Percentiles rank a stretch among this genome's conserved stretches.
phyloP scores from a whole-genome alignment of 2,329 filamentous ascomycete species.

The Colletotrichum trifolii region DNA sequence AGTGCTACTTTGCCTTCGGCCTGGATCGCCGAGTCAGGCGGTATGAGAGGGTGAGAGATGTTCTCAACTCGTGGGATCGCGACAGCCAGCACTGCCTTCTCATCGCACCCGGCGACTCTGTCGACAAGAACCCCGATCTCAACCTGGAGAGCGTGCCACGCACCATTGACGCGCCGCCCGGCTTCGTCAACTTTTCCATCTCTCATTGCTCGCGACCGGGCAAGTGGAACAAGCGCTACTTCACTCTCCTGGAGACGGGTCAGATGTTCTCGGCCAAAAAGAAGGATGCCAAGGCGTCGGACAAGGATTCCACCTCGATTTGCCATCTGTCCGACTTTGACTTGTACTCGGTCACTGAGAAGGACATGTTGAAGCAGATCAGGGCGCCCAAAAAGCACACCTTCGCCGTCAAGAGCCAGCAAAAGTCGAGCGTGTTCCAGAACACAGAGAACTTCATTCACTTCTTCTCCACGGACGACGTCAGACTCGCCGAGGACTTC shows the following conservation, averaged over 20 bases:
- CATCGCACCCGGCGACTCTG: conserved; percentile 69
- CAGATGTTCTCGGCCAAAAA: conserved; percentile 81
- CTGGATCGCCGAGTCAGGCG: conserved; percentile 84
- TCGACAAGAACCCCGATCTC: conserved; percentile 69
- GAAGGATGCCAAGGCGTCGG: conserved; percentile 62
- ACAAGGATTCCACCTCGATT: conserved; percentile 76
- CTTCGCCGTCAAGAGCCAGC: conserved; percentile 91
- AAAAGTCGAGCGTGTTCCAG: conserved; percentile 86
- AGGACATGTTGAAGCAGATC: conserved; percentile 75
- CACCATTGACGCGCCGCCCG: conserved; percentile 68
- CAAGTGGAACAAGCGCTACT: conserved; percentile 88
- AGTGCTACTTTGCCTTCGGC: conserved; percentile 79
- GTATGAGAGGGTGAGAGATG: conserved; percentile 87
- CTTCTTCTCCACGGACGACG: conserved; percentile 87
- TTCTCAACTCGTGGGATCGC: conserved; percentile 92
- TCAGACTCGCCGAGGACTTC: conserved; percentile 73
- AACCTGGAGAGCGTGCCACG: conserved; percentile 72
- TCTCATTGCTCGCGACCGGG: conserved; percentile 84
- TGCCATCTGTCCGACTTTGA: conserved; percentile 95
- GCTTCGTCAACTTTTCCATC: conserved; percentile 73
- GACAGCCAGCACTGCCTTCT: conserved; percentile 82
- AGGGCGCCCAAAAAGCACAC: conserved; percentile 88
- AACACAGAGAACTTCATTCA: conserved; percentile 89
- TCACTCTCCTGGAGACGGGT: conserved; percentile 79
- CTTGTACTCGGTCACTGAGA: conserved; percentile 81